Evolutionary conservation across 257 asterid species (phyloP), one percentile per base, ranked within the genome.

Genomic region (Coffea eugenioides): DNA sequence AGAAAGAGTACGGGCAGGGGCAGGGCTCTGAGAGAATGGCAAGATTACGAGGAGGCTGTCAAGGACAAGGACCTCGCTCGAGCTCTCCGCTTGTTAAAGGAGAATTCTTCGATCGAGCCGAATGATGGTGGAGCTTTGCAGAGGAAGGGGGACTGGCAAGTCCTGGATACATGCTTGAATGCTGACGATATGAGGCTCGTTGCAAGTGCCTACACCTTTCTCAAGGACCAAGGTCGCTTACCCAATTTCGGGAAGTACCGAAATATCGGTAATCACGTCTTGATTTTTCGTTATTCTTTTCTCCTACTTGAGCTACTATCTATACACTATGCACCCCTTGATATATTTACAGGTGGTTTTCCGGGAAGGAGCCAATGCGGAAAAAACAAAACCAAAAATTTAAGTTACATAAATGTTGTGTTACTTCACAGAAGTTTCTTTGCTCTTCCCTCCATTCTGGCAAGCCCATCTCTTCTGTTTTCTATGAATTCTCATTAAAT

Each of bases 181-280:
- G 99, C 98, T 54, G 99, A 95, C 84, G 98, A 95, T 83, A 86
- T 95, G 98, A 86, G 87, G 84, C 98, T 95, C 67, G 99, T 95
- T 62, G 97, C 85, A 12, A 84, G 81, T 78, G 97, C 99, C 76
- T 93, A 95, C 76, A 78, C 89, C 20, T 91, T 93, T 71, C 97
- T 95, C 76, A 83, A 84, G 81, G 90, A 91, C 79, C 84, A 88
- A 34, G 97, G 93, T 34, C 83, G 90, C 25, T 82, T 95, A 88
- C 92, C 91, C 78, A 89, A 75, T 88, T 95, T 95, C 52, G 96
- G 96, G 1, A 92, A 86, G 77, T 95, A 84, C 79, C 83, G 97
- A 11, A 89, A 79, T 67, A 90, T 95, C 65, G 99, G 99, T 95
- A 85, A 80, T 57, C 65, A 49, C 43, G 43, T 39, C 43, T 39